These are phyloP conservation scores for Kwoniella shandongensis DNA, from an alignment of 768 basidiomycete genomes.

Conservation along the genomic window DNA sequence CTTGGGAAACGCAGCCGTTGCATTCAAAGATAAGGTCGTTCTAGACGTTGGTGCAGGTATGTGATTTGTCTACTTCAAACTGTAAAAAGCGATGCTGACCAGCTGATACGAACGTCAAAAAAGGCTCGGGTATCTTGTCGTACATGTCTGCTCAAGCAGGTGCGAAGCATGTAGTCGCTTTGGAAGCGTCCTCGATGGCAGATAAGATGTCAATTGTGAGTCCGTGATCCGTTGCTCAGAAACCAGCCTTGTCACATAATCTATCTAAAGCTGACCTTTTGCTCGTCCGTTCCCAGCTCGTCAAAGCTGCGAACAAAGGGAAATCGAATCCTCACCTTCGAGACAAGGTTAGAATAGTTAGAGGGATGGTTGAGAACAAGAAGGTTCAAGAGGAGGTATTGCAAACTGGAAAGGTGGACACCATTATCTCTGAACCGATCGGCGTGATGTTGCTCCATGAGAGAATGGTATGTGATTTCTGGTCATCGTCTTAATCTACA, in stretches of 20 bases:
- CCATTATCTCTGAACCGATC: conserved; percentile 52
- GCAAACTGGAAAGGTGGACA: conserved; percentile 47
- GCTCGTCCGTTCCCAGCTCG: no score
- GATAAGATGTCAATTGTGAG: conserved; percentile 48
- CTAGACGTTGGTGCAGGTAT: conserved; percentile 51
- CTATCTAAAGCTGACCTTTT: conserved; percentile 2
- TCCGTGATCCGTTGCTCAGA: background rate
- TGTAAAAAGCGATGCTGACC: background rate
- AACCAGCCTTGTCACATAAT: background rate
- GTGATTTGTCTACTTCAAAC: background rate
- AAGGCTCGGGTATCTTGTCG: conserved; percentile 51
- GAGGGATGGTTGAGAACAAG: conserved; percentile 49
- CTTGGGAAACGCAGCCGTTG: conserved; percentile 47
- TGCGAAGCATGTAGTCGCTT: conserved; percentile 47
- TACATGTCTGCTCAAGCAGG: conserved; percentile 53
- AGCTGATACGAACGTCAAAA: no score
- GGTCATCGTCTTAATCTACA: no score
- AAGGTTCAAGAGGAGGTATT: conserved; percentile 39
- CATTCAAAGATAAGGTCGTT: conserved; percentile 46
- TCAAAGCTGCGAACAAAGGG: conserved; percentile 40
- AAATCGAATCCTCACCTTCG: conserved; percentile 42
- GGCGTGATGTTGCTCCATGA: conserved; percentile 53
- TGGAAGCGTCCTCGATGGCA: conserved; percentile 52
- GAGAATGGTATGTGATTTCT: conserved; percentile 46
- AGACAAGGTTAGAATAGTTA: conserved; percentile 41